Evolutionary conservation across 139 green algal species (phyloP).

Genomic region (Chlamydomonas sp.): DNA sequence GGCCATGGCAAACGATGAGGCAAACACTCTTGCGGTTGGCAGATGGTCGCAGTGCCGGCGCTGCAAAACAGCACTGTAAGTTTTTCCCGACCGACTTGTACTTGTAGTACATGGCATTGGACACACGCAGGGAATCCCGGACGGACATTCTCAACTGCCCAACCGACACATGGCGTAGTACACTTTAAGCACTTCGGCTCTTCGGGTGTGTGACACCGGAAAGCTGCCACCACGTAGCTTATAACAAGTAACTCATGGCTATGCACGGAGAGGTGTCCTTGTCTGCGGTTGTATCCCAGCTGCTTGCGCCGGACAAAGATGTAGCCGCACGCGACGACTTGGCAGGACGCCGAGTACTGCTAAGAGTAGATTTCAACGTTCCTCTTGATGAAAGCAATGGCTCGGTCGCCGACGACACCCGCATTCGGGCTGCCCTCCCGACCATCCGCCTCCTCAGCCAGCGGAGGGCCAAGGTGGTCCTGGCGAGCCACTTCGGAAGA

Average conservation of each 20-base stretch:
- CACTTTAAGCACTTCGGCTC: too few relatives aligned
- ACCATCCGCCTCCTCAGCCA: conserved; percentile 58
- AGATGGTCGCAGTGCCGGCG: too few relatives aligned
- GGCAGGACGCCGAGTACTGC: conserved; percentile 71
- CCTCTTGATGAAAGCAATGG: conserved; percentile 54
- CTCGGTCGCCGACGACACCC: conserved; percentile 74
- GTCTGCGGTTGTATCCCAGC: background rate
- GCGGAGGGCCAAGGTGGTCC: conserved; percentile 37
- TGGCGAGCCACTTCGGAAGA: conserved; percentile 54
- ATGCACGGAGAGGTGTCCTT: background rate
- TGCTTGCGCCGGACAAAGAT: background rate
- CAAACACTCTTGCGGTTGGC: too few relatives aligned
- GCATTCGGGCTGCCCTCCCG: conserved; percentile 72
- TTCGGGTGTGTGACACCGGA: too few relatives aligned
- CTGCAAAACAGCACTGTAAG: too few relatives aligned
- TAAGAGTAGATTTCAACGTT: conserved; percentile 83
- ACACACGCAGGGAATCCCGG: too few relatives aligned
- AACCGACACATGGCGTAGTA: too few relatives aligned
- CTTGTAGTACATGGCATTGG: too few relatives aligned
- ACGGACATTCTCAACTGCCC: too few relatives aligned
- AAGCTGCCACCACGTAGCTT: too few relatives aligned
- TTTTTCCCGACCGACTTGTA: too few relatives aligned
- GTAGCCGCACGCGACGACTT: conserved; percentile 18
- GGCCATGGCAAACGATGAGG: background rate
- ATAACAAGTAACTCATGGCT: too few relatives aligned